phyloP scores from a whole-genome alignment of 2,329 filamentous ascomycete species.

The Cladosporium halotolerans region DNA sequence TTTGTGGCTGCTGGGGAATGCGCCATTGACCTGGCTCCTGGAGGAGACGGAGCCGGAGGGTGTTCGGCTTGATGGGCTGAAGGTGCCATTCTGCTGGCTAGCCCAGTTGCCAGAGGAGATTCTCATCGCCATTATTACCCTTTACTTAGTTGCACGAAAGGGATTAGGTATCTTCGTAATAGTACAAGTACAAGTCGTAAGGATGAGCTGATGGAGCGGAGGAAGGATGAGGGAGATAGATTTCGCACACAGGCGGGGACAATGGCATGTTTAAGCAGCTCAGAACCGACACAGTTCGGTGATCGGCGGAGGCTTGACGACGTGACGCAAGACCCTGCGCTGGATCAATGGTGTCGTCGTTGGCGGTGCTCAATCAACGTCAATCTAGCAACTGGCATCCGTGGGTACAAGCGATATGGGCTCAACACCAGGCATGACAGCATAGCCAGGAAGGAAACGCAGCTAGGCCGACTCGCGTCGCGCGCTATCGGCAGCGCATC shows the following conservation, averaged over 20 bases:
- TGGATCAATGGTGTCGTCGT: background rate
- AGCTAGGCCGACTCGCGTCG: too few species aligned
- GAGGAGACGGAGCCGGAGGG: slow-evolving; percentile 6
- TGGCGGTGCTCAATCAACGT: background rate
- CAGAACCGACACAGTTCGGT: background rate
- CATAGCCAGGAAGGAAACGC: background rate
- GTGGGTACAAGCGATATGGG: background rate
- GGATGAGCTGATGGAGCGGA: background rate
- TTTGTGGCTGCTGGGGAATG: background rate
- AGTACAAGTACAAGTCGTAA: background rate
- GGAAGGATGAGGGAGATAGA: background rate
- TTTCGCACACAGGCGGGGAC: background rate
- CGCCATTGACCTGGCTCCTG: slow-evolving; percentile 3
- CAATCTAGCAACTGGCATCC: background rate
- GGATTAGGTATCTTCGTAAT: slow-evolving; percentile 2
- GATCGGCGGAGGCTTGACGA: slow-evolving; percentile 2
- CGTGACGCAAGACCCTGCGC: slow-evolving; percentile 7
- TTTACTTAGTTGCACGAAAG: background rate
- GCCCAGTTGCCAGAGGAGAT: slow-evolving; percentile 4
- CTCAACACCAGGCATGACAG: background rate
- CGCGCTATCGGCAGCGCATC: background rate
- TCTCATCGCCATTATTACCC: background rate
- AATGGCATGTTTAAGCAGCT: slow-evolving; percentile 4
- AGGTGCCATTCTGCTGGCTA: slow-evolving; percentile 8
- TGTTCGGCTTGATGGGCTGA: background rate